Evolutionary conservation across 768 basidiomycete species (phyloP), one percentile per base, ranked within the genome.

Genomic region (Xerocomellus chrysenteron): DNA sequence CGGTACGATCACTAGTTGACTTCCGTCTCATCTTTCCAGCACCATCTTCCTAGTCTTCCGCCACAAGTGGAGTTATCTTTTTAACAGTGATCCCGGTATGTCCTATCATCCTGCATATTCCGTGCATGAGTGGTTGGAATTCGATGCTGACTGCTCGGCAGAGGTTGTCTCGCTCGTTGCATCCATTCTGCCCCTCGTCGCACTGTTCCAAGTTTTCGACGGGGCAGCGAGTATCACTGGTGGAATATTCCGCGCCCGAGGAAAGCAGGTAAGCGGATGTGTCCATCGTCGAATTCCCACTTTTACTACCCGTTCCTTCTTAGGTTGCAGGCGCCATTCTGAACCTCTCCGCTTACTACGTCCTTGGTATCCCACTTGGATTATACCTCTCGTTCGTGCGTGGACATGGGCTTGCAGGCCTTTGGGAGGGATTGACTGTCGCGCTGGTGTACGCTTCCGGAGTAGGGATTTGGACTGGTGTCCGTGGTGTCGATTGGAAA

Each of bases 141-240:
- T 30, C 16, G 41, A 43, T 19, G 51, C 36, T 50, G 41, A 47
- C 55, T 54, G 11, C 24, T 21, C 6, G 9, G 46, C 69, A 75
- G 86, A 82, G 70, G 82, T 84, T 14, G 56, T 61, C 36, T 59
- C 55, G 4, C 63, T 72, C 16, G 70, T 92, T 13, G 85, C 90
- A 0, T 72, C 77, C 3, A 86, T 94, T 52, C 68, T 94, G 14
- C 90, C 91, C 0, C 75, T 90, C 9, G 84, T 96, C 5, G 84
- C 87, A 9, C 75, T 90, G 28, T 90, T 87, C 77, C 90, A 97
- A 71, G 83, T 96, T 4, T 88, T 94, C 55, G 96, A 99, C 63
- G 92, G 87, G 1, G 76, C 84, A 12, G 68, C 80, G 3, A 85
- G 81, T 0, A 82, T 94, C 6, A 79, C 84, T 0, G 81, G 79